Percentiles rank a stretch among this genome's conserved stretches.
Evolutionary conservation across 805 yeast species (phyloP).

Genomic region (Hanseniaspora singularis): DNA sequence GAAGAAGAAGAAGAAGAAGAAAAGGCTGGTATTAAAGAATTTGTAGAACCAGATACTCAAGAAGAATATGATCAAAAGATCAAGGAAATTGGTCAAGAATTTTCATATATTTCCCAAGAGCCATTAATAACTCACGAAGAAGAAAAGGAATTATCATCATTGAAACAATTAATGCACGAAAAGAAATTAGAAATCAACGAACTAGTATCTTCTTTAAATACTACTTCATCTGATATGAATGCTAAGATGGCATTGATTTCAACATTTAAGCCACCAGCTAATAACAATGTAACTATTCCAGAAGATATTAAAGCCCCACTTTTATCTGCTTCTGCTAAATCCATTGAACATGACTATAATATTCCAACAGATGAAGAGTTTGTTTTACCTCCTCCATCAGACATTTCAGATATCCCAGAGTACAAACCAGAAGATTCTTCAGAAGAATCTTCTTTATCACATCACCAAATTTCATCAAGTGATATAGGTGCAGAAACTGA

Average conservation of each 20-base stretch:
- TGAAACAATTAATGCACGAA: neutral
- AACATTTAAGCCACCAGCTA: slow-evolving; percentile 5
- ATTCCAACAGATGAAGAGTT: slow-evolving; percentile 7
- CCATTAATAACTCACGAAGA: slow-evolving; percentile 12
- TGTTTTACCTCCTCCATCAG: slow-evolving; percentile 2
- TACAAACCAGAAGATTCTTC: slow-evolving; percentile 2
- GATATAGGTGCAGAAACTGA: slow-evolving; percentile 14
- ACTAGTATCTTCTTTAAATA: neutral
- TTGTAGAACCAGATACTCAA: slow-evolving; percentile 12
- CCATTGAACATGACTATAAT: slow-evolving; percentile 3
- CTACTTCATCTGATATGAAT: neutral
- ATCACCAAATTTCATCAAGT: slow-evolving; percentile 8
- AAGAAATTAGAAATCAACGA: slow-evolving; percentile 8
- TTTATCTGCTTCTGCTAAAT: neutral
- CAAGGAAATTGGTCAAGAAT: slow-evolving; percentile 9
- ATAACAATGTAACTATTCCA: neutral
- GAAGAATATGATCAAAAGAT: slow-evolving; percentile 7
- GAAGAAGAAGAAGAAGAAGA: neutral
- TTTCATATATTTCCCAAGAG: slow-evolving; percentile 6
- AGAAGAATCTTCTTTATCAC: slow-evolving; percentile 4
- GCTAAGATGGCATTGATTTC: slow-evolving; percentile 2
- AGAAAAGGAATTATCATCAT: slow-evolving; percentile 3
- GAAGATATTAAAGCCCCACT: neutral
- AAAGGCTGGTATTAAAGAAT: slow-evolving; percentile 5
- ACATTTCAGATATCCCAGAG: neutral